phyloP scores from a whole-genome alignment of 2,329 filamentous ascomycete species.

The Corynespora cassiicola region DNA sequence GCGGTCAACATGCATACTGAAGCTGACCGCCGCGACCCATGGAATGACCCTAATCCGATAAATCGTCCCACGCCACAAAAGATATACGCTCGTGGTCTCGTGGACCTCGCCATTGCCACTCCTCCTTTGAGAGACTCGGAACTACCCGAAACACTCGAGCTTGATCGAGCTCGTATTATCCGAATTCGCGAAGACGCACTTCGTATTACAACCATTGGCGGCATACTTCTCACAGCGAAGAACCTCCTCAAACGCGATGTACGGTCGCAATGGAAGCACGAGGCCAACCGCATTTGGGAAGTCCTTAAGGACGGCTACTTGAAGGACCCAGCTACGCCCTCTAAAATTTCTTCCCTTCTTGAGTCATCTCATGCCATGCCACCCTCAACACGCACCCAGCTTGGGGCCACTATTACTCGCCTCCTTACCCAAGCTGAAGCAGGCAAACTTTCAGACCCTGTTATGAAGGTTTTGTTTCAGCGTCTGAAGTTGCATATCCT shows the following conservation, averaged over 20 bases:
- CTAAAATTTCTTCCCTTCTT: conserved; percentile 56
- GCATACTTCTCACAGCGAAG: conserved; percentile 80
- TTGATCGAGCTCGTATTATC: conserved; percentile 70
- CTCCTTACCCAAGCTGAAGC: conserved; percentile 61
- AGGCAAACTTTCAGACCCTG: conserved; percentile 63
- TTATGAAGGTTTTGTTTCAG: conserved; percentile 71
- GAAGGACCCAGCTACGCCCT: conserved; percentile 57
- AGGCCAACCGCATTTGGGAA: conserved; percentile 73
- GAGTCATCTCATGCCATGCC: conserved; percentile 59
- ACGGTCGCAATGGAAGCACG: conserved; percentile 76
- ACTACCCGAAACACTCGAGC: conserved; percentile 75
- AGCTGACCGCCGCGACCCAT: conserved; percentile 70
- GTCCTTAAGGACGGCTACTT: conserved; percentile 69
- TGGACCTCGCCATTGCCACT: conserved; percentile 76
- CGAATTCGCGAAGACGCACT: conserved; percentile 64
- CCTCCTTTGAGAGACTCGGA: conserved; percentile 60
- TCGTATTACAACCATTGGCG: conserved; percentile 74
- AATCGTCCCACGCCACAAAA: conserved; percentile 71
- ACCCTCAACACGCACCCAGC: conserved; percentile 51
- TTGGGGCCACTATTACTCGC: conserved; percentile 51
- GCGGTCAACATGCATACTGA: conserved; percentile 70
- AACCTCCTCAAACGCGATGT: conserved; percentile 84
- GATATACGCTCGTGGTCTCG: conserved; percentile 77
- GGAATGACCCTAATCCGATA: conserved; percentile 62
- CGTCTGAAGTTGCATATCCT: conserved; percentile 72